These are phyloP conservation scores for Tricholoma flavovirens DNA, from an alignment of 768 basidiomycete species.

Conservation along the genomic window DNA sequence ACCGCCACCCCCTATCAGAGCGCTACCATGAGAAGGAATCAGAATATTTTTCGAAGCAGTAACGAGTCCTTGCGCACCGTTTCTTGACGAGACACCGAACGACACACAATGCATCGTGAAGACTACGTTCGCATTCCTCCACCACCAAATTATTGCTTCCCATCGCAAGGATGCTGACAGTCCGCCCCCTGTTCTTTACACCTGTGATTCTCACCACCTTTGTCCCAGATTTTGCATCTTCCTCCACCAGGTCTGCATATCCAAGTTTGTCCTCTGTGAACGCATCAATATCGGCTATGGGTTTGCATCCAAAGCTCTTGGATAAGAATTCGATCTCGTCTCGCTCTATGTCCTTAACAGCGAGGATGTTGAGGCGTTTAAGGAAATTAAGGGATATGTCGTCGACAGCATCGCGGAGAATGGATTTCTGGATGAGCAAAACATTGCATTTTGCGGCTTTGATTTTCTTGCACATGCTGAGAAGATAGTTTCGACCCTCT, in stretches of 20 bases:
- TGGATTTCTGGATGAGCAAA: slow-evolving; percentile 97
- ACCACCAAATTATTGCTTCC: slow-evolving; percentile 90
- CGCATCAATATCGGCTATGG: slow-evolving; percentile 94
- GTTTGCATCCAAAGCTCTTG: slow-evolving; percentile 92
- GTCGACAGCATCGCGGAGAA: slow-evolving; percentile 98
- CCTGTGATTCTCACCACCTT: slow-evolving; percentile 95
- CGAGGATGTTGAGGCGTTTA: slow-evolving; percentile 93
- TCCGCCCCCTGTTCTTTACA: slow-evolving; percentile 90
- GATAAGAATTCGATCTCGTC: slow-evolving; percentile 98
- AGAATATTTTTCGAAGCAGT: neutral
- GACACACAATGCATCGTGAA: slow-evolving; percentile 98
- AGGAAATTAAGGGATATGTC: slow-evolving; percentile 97
- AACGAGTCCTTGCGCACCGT: slow-evolving; percentile 46
- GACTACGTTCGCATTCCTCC: slow-evolving; percentile 94
- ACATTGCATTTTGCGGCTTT: slow-evolving; percentile 99
- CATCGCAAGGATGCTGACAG: slow-evolving; percentile 93
- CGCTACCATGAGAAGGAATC: slow-evolving; percentile 32
- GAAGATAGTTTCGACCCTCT: slow-evolving; percentile 95
- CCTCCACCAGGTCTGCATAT: slow-evolving; percentile 93
- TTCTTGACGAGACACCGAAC: slow-evolving; percentile 98
- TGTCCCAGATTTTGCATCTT: slow-evolving; percentile 71
- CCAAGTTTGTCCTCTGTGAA: slow-evolving; percentile 98
- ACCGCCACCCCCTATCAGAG: slow-evolving; percentile 92
- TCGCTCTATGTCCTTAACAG: slow-evolving; percentile 95
- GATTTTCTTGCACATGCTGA: slow-evolving; percentile 98